Base-by-base conservation (phyloP, 176 grass and related monocot genomes). In the Poa pratensis region DNA sequence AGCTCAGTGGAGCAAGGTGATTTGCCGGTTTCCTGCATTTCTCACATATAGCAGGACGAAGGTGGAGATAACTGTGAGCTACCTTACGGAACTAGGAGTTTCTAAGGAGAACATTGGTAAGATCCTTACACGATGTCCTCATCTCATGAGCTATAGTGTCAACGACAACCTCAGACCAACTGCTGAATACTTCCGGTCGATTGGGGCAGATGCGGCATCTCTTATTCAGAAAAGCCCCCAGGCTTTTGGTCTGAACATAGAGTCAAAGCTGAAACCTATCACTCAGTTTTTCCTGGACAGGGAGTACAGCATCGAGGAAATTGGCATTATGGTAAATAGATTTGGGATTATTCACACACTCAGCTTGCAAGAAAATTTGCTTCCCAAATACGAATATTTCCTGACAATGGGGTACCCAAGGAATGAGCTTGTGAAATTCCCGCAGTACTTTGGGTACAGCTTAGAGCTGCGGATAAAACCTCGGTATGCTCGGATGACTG, bases 201-300 rank as follows among this genome's bases (percentile, higher is more conserved):
- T 99, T 1, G 93, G 96, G n/a, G 80, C 92, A 49, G 60, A 99
- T 53, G 81, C 82, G 67, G 86, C 91, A 6, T 83, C 87, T 76
- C 89, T 99, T 73, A 88, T 96, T 84, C 90, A 94, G 77, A 99
- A 99, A 76, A 84, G 91, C 24, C 96, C 93, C 23, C 96, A 98
- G 70, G 90, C 87, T 13, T 94, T 98, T 52, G 96, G 93, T 82
- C 79, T 98, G 75, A 98, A 94, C 53, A 83, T 99, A 6, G 86
- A 96, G 70, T 79, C 81, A 6, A 99, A 94, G 84, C 84, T 99
- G 64, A 96, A 96, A 82, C 96, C 96, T 3, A 78, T 92, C 63
- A 94, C 91, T 0, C 79, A 92, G 37, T 99, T 99, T 90, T 92
- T 99, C 64, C 12, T 92, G 10, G 87, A 86, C 12, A 95, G 70